A percentile compares a stretch with the other conserved stretches of the same genome.
These are phyloP conservation scores for Juglanconis oblonga DNA, from an alignment of 2,329 filamentous ascomycete species.

Conservation along the genomic window DNA sequence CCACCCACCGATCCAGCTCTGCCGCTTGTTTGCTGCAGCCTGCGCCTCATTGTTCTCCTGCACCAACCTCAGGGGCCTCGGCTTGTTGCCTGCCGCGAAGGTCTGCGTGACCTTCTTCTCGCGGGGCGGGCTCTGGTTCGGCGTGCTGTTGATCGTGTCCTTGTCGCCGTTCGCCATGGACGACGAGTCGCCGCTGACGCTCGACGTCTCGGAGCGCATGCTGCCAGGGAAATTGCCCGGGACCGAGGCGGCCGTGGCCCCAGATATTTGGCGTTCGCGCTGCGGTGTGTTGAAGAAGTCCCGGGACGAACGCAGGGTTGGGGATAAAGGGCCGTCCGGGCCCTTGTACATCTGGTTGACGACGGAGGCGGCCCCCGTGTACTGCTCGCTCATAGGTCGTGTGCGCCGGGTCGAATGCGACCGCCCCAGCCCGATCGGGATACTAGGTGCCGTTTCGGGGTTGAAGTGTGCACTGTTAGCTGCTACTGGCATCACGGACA, in stretches of 20 bases:
- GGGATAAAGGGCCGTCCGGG: constrained; percentile 61
- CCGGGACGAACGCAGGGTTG: constrained; percentile 57
- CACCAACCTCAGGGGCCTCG: constrained; percentile 81
- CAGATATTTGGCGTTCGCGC: constrained; percentile 37
- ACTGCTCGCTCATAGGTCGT: constrained; percentile 64
- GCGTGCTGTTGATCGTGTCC: constrained; percentile 47
- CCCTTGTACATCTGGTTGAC: constrained; percentile 90
- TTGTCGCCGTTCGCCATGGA: constrained; percentile 36
- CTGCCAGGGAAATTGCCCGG: constrained; percentile 65
- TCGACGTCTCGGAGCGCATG: constrained; percentile 63
- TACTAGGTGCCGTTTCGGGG: constrained; percentile 71
- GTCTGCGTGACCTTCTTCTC: constrained; percentile 56
- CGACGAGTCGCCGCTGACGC: constrained; percentile 65
- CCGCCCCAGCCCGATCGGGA: constrained; percentile 62
- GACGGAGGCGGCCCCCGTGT: constrained; percentile 63
- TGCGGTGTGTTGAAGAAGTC: constrained; percentile 57
- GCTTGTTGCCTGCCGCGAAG: constrained; percentile 63
- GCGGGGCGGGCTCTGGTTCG: constrained; percentile 51
- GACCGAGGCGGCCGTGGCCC: constrained; percentile 41
- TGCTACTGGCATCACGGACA: constrained; percentile 51
- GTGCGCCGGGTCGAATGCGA: constrained; percentile 46
- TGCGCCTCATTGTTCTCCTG: constrained; percentile 65
- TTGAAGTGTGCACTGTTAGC: constrained; percentile 46
- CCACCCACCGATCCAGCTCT: constrained; percentile 57
- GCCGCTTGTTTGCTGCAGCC: constrained; percentile 51